Evolutionary conservation across 352 stramenopile species (phyloP), one percentile per base, ranked within the genome.

Genomic region (Hyaloperonospora arabidopsidis): DNA sequence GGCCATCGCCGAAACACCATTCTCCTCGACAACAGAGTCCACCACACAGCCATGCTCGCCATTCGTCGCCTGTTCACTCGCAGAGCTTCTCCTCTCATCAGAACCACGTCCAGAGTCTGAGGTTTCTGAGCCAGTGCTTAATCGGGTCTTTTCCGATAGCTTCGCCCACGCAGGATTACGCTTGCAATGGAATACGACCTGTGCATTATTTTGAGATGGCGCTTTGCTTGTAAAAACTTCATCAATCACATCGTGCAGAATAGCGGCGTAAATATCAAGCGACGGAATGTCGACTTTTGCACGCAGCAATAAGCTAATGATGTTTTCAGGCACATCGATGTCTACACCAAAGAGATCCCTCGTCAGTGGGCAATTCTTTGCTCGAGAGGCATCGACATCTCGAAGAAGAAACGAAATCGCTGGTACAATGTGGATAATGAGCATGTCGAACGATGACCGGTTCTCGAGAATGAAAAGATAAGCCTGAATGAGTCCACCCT

Each of bases 391-490:
- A 34, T 90, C 81, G 11, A 63, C 69, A 66, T 93, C 84, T 29
- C 77, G 79, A 38, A 93, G 57, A 48, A 93, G 74, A 52, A 87
- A 93, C 11, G 79, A 79, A 21, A 93, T 76, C 0, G 80, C 77
- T 1, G 84, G 83, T 5, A 93, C 74, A 44, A 88, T 65, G 62
- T 91, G 84, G 46, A 93, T 91, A n/a, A 90, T 66, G 21, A 93
- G 66, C 84, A 93, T 93, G 46, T 93, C 84, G 32, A 89, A 90
- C 19, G 70, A 73, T 46, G 84, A 74, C 15, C 81, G 80, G 17
- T 72, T 70, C 50, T 82, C 69, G 11, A 93, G 54, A 32, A 87
- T 68, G 22, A 65, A 43, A 2, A 93, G 59, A 52, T 93, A 93
- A n/a, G 68, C 70, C 43, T 74, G 67, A 40, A 91, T 74, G 7